Evolutionary conservation across 2,329 filamentous ascomycete species (phyloP), one percentile per base, ranked within the genome.

Genomic region (Pochonia chlamydosporia): DNA sequence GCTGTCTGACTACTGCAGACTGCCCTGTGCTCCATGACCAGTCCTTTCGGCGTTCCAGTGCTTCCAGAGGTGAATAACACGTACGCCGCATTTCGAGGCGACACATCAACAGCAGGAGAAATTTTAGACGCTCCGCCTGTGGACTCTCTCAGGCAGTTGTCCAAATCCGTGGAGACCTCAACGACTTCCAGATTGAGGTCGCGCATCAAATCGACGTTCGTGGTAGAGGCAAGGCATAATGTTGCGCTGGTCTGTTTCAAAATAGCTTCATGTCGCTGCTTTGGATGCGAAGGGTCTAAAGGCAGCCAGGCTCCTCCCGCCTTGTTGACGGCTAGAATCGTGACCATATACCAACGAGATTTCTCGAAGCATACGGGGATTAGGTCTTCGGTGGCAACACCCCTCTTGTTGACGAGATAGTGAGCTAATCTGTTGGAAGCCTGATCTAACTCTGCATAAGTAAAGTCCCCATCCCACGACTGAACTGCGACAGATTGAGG

Each of bases 391-490:
- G 16, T 11, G 13, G 30, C 13, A n/a, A n/a, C 13, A n/a, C 13
- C 5, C 13, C 16, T 11, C 58, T 59, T 9, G 44, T 7, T 6
- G 24, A 50, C 39, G 10, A 54, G 47, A 10, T 49, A 24, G 16
- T 14, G 13, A 3, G 53, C 53, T 13, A 55, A 43, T 6, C 28
- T 31, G 7, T 41, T 40, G 4, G 49, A 25, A 3, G 35, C 26
- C 2, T 26, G 20, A 7, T 50, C 35, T 11, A 71, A 55, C 30
- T 72, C 60, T 40, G 2, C 11, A 14, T 21, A 24, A 5, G 30
- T 33, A 14, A 33, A n/a, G 13, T 5, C 16, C 30, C 30, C 30
- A 33, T 33, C 30, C 30, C 30, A 33, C 8, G 30, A 11, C 3
- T 33, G 13, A 11, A 33, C 30, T 11, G 30, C 30, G 16, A 33